Evolutionary conservation across 2,329 filamentous ascomycete species (phyloP).

Genomic region (Trichoderma sp.): DNA sequence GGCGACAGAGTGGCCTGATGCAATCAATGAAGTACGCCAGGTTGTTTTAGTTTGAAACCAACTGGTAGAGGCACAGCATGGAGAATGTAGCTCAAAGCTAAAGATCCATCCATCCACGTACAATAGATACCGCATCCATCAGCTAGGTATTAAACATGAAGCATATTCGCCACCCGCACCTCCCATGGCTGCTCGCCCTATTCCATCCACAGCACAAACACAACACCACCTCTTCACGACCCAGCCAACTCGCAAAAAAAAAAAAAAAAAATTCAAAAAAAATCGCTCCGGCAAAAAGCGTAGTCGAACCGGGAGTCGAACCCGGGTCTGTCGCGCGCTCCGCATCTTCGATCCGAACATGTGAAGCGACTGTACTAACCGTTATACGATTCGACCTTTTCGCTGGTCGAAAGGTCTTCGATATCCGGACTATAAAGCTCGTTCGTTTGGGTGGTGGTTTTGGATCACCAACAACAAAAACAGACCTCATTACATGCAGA

Average conservation of each 20-base stretch:
- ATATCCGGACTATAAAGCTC: background rate
- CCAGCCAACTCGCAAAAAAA: background rate
- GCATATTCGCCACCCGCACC: background rate
- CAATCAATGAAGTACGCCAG: background rate
- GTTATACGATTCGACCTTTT: slow-evolving; percentile 12
- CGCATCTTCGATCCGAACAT: background rate
- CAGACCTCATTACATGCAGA: background rate
- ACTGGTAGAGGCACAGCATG: background rate
- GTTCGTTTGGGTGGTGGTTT: background rate
- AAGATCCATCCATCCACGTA: background rate
- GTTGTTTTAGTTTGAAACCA: background rate
- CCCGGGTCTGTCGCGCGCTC: slow-evolving; percentile 13
- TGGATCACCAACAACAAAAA: background rate
- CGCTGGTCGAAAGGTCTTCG: background rate
- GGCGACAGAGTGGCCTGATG: background rate
- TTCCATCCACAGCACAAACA: background rate
- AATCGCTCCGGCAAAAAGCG: background rate
- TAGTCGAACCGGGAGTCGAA: slow-evolving; percentile 53
- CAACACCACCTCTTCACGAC: background rate
- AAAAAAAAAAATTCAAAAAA: background rate
- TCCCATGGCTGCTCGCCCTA: accelerated
- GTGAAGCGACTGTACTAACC: slow-evolving; percentile 14
- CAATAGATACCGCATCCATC: background rate
- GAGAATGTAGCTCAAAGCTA: background rate
- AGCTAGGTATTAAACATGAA: background rate